These are phyloP conservation scores for Lentinus tigrinus DNA, from an alignment of 768 basidiomycete species.

Conservation along the genomic window DNA sequence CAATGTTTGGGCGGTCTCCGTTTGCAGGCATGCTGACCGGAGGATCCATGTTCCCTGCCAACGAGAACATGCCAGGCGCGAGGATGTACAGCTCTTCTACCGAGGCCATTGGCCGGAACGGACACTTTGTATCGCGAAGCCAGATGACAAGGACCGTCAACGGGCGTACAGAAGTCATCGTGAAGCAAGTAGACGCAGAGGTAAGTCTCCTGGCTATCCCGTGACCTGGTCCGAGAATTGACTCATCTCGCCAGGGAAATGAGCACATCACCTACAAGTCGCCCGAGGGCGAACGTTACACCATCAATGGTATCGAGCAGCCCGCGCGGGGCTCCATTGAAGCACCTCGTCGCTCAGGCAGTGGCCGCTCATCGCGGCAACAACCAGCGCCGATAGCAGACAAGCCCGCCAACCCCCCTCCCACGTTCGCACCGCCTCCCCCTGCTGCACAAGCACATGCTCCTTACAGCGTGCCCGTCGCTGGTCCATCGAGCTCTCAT, in stretches of 20 bases:
- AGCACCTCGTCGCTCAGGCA: conserved; percentile 2
- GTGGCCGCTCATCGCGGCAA: neutral
- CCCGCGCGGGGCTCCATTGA: conserved; percentile 5
- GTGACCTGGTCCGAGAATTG: no score
- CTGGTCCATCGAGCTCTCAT: neutral
- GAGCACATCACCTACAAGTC: conserved; percentile 67
- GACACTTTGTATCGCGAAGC: conserved; percentile 51
- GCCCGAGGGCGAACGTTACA: conserved; percentile 65
- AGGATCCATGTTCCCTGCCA: conserved; percentile 13
- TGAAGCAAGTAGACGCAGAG: conserved; percentile 52
- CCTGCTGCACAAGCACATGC: neutral
- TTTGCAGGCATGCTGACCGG: conserved; percentile 8
- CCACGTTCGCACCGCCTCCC: neutral
- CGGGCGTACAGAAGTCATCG: conserved; percentile 62
- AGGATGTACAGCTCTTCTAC: conserved; percentile 27
- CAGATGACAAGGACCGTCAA: conserved; percentile 58
- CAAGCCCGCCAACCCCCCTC: conserved; percentile 3
- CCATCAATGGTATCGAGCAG: conserved; percentile 65
- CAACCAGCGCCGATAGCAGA: conserved; percentile 6
- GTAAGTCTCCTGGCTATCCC: conserved; percentile 38
- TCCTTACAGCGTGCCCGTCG: conserved; percentile 9
- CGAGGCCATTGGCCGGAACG: conserved; percentile 35
- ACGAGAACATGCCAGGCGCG: conserved; percentile 1
- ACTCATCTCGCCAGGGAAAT: conserved; percentile 55
- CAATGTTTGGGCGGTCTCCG: conserved; percentile 13